Base-by-base conservation (phyloP, 2,329 filamentous ascomycete genomes). In the Calonectria pteridis region DNA sequence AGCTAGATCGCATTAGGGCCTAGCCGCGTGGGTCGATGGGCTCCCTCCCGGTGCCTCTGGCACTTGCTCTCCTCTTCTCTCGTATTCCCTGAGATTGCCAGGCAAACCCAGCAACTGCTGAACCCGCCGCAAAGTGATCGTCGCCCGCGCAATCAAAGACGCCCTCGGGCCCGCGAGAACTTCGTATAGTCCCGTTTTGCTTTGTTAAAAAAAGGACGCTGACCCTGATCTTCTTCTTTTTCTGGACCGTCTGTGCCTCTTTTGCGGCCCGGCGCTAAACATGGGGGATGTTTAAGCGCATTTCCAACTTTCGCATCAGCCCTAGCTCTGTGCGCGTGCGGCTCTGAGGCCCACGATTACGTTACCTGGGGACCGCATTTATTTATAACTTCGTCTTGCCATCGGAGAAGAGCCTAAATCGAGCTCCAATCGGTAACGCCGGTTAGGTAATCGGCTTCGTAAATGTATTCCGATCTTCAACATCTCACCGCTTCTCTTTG, bases 91-190 rank as follows among this genome's bases (percentile, higher is more conserved):
- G 33, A 62, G 35, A 62, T 62, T 62, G 55, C 33, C 33, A 6
- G 16, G n/a, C 5, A 4, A 20, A 26, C 50, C n/a, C 43, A 46
- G 40, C 40, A 20, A 9, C 16, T 40, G 13, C 1, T 16, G 2
- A 2, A 37, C 55, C 35, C 55, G 55, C 55, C 55, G 55, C 55
- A 62, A 62, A 62, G 55, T 62, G 55, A 62, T 62, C 55, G 55
- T 35, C 55, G 55, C 16, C 5, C 23, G 35, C n/a, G 33, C 55
- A 62, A 62, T 62, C n/a, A 59, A 59, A 28, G n/a, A 29, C 14
- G 53, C 6, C 53, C 51, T 18, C 6, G 31, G 23, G 33, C 4
- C 33, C 33, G 55, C 35, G 33, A 29, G 33, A 37, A 26, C n/a
- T 62, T 62, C 55, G 55, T 62, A 62, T 62, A 23, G 43, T 46